These are phyloP conservation scores for Schoenoplectus tabernaemontani DNA, from an alignment of 202 grass and related monocot genomes.

Conservation along the genomic window DNA sequence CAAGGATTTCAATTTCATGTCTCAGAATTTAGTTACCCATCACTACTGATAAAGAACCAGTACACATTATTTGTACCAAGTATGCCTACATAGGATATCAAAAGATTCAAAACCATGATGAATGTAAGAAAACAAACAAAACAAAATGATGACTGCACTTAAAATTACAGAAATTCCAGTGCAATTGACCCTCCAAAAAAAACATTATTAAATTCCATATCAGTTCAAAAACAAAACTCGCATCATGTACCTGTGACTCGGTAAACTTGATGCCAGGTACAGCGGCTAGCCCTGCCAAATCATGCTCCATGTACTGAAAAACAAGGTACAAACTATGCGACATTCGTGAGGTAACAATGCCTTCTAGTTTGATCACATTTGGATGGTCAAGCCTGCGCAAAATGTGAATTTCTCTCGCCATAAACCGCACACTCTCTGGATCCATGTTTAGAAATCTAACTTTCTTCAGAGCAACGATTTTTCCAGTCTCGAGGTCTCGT, in stretches of 20 bases:
- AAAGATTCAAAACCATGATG: constrained; percentile 4
- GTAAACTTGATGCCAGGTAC: constrained; percentile 38
- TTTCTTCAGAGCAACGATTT: constrained; percentile 49
- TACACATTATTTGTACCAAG: neutral
- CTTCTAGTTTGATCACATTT: constrained; percentile 53
- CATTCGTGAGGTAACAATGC: constrained; percentile 40
- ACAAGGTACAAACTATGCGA: constrained; percentile 46
- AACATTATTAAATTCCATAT: neutral
- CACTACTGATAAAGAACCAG: too few relatives aligned
- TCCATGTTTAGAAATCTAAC: constrained; percentile 54
- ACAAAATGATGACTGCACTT: neutral
- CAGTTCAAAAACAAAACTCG: neutral
- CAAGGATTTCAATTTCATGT: neutral
- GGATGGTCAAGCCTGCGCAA: constrained; percentile 43
- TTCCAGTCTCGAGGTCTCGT: constrained; percentile 43
- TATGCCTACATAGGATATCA: neutral
- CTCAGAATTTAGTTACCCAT: neutral
- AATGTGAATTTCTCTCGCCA: constrained; percentile 50
- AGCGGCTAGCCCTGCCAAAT: constrained; percentile 40
- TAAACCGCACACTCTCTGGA: constrained; percentile 50
- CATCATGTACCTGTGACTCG: constrained; percentile 36
- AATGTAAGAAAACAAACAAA: neutral
- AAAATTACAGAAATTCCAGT: neutral
- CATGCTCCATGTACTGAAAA: constrained; percentile 53
- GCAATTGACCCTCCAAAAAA: neutral